Percentiles rank a stretch among this genome's conserved stretches.
phyloP scores from a whole-genome alignment of 306 rosid genomes.

The Crataegus laevigata region DNA sequence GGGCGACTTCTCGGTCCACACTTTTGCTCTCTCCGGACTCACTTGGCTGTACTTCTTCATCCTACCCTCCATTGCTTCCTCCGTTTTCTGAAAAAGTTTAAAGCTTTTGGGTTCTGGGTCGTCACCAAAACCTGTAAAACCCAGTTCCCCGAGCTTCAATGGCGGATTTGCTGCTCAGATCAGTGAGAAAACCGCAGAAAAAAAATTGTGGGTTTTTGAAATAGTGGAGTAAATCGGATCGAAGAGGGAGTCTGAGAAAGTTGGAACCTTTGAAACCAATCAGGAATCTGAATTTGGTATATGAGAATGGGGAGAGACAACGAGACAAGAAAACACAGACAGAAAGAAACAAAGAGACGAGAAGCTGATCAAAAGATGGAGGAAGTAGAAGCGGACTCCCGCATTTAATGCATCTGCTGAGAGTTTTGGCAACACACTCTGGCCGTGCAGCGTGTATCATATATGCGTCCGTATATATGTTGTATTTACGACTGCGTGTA shows the following conservation, averaged over 20 bases:
- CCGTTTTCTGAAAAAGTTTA: not conserved
- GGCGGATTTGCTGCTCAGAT: not conserved
- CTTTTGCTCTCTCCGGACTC: conserved; percentile 88
- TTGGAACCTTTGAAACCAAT: conserved; percentile 1
- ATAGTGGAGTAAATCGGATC: conserved; percentile 31
- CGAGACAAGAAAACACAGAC: conserved; percentile 1
- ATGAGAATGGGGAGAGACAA: not conserved
- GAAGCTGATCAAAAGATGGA: not conserved
- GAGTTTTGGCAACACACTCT: not conserved
- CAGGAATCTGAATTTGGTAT: not conserved
- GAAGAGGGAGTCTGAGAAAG: not conserved
- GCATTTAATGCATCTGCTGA: conserved; percentile 9
- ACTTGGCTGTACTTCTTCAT: conserved; percentile 64
- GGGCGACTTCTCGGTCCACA: conserved; percentile 90
- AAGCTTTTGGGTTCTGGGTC: not conserved
- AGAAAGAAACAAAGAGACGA: not conserved
- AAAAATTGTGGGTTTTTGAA: not conserved
- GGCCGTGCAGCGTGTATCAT: not conserved
- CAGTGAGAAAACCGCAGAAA: not conserved
- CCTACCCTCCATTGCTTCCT: conserved; percentile 49
- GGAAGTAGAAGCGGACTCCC: conserved; percentile 5
- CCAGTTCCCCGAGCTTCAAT: not conserved
- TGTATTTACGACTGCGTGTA: not conserved
- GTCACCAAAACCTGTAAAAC: not conserved
- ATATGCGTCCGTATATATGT: not conserved